These are phyloP conservation scores for Ganoderma sp. DNA, from an alignment of 1,284 basidiomycete genomes.

Conservation along the genomic window DNA sequence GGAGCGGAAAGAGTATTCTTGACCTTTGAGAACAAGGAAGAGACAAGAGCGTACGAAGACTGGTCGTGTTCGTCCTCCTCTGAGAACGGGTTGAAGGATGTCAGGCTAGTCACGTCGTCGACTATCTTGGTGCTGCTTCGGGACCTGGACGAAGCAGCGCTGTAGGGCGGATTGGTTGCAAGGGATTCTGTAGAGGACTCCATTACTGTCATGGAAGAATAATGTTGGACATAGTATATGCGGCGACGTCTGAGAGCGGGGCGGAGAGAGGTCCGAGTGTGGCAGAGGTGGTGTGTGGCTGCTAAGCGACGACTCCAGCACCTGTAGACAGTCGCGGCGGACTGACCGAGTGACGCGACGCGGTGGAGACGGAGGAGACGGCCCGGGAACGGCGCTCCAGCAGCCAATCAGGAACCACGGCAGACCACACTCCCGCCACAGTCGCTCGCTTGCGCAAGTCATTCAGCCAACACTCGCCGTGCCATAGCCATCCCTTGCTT, in stretches of 20 bases:
- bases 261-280: neutral
- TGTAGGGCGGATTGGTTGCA: constrained; percentile 21
- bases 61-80: constrained; percentile 87
- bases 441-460: constrained; percentile 23
- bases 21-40: constrained; percentile 76
- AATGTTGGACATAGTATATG: neutral
- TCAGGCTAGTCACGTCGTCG: constrained; percentile 75
- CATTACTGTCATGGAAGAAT: constrained; percentile 11
- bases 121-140: constrained; percentile 64
- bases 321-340: neutral
- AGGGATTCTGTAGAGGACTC: constrained; percentile 26
- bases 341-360: neutral
- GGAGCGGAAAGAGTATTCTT: constrained; percentile 76
- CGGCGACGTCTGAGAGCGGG: neutral
- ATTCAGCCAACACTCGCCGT: neutral
- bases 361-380: neutral
- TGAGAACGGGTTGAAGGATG: constrained; percentile 84
- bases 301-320: neutral
- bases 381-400: neutral
- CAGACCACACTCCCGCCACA: constrained; percentile 1
- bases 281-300: neutral
- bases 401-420: constrained; percentile 20
- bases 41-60: constrained; percentile 79
- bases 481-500: constrained; percentile 10
- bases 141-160: constrained; percentile 56